phyloP scores from a whole-genome alignment of 441 rosid species.

The Mallotus japonicus region DNA sequence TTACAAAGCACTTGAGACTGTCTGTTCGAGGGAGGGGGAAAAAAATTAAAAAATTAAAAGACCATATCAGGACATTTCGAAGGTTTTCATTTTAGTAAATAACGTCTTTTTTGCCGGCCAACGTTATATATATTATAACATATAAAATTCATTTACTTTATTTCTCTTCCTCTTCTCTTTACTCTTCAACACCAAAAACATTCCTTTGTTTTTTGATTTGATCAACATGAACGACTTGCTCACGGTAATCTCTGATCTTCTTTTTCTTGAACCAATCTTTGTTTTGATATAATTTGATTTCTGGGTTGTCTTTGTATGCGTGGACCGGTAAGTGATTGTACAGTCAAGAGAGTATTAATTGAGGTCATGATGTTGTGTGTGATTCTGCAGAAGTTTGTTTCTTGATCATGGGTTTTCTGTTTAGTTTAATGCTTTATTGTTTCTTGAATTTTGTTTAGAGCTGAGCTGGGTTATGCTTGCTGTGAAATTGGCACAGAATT shows the following conservation, averaged over 20 bases:
- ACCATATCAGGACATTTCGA: too few species aligned
- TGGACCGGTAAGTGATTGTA: neutral
- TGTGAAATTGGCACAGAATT: neutral
- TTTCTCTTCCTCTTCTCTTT: neutral
- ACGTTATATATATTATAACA: too few species aligned
- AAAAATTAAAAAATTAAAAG: too few species aligned
- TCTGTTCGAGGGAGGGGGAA: too few species aligned
- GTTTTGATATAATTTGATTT: neutral
- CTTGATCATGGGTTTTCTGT: neutral
- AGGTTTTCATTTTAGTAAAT: too few species aligned
- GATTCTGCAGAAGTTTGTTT: neutral
- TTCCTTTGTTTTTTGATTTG: neutral
- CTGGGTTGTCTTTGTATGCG: neutral
- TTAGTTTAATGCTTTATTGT: neutral
- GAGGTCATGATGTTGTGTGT: slow-evolving; percentile 3
- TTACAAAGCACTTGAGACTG: too few species aligned
- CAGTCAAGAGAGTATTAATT: neutral
- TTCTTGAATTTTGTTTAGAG: slow-evolving; percentile 11
- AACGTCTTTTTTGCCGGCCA: too few species aligned
- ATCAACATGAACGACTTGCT: slow-evolving; percentile 53
- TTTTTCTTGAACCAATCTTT: neutral
- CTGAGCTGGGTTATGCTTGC: neutral
- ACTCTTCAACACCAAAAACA: neutral
- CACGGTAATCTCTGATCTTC: slow-evolving; percentile 30
- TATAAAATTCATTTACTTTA: too few species aligned